Percentiles rank a stretch among this genome's conserved stretches.
Evolutionary conservation across 306 rosid genomes (phyloP).

Genomic region (Cucurbita argyrosperma): DNA sequence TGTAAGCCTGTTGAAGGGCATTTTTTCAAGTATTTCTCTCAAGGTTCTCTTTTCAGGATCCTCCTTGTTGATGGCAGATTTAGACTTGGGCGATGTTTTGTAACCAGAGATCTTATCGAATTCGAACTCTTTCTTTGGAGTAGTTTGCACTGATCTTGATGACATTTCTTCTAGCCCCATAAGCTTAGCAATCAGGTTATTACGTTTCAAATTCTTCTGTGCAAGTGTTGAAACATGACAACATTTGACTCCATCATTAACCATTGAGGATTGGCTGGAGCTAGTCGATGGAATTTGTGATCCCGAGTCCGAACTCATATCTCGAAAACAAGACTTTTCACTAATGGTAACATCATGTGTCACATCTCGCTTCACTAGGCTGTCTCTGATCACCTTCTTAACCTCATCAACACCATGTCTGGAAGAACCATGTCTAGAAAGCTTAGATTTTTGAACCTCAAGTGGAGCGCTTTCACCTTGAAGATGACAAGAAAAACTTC

Average conservation of each 20-base stretch:
- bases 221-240: slow-evolving; percentile 27
- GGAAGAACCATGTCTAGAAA: slow-evolving; percentile 24
- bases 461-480: slow-evolving; percentile 16
- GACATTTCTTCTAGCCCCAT: slow-evolving; percentile 74
- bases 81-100: slow-evolving; percentile 30
- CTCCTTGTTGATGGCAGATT: slow-evolving; percentile 14
- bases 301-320: slow-evolving; percentile 18
- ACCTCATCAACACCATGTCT: slow-evolving; percentile 28
- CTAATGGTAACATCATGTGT: slow-evolving; percentile 5
- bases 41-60: slow-evolving; percentile 35
- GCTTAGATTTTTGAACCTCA: slow-evolving; percentile 25
- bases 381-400: slow-evolving; percentile 30
- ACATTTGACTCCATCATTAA: slow-evolving; percentile 28
- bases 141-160: slow-evolving; percentile 20
- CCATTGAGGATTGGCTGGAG: slow-evolving; percentile 52
- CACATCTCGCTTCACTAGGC: slow-evolving; percentile 21
- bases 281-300: slow-evolving; percentile 46
- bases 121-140: slow-evolving; percentile 26
- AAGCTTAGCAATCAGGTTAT: slow-evolving; percentile 66
- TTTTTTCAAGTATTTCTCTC: slow-evolving; percentile 58
- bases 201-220: slow-evolving; percentile 26
- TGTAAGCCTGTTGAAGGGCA: slow-evolving; percentile 44
- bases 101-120: slow-evolving; percentile 34
- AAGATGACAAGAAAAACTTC: slow-evolving; percentile 2
- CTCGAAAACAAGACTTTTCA: slow-evolving; percentile 16